Percentiles rank a stretch among this genome's conserved stretches.
These are phyloP conservation scores for Carex parvula DNA, from an alignment of 176 grass and related monocot genomes.

Conservation along the genomic window DNA sequence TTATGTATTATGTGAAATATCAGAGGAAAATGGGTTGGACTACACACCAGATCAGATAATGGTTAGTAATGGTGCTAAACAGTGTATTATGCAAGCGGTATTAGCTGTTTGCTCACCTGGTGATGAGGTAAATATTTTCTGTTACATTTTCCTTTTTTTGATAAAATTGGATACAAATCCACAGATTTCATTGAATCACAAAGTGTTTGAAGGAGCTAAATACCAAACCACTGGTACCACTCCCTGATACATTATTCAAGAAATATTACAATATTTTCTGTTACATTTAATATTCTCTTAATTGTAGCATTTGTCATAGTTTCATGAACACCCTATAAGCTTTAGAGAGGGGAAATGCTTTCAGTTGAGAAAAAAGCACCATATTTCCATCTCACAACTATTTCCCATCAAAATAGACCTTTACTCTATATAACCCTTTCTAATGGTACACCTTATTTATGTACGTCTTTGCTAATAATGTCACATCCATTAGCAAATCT, in stretches of 20 bases:
- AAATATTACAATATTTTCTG: too few relatives aligned
- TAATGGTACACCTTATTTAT: not conserved
- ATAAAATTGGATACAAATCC: too few relatives aligned
- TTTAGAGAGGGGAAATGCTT: not conserved
- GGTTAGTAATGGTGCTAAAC: constrained; percentile 90
- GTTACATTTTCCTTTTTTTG: too few relatives aligned
- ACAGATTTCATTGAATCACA: too few relatives aligned
- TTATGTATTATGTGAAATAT: constrained; percentile 9
- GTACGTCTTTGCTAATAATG: not conserved
- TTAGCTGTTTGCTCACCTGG: constrained; percentile 79
- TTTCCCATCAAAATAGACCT: not conserved
- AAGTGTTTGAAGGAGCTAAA: too few relatives aligned
- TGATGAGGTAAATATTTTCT: constrained; percentile 52
- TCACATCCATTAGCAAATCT: not conserved
- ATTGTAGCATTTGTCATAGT: too few relatives aligned
- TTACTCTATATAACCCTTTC: not conserved
- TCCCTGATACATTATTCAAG: too few relatives aligned
- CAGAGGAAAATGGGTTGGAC: constrained; percentile 79
- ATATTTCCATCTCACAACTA: not conserved
- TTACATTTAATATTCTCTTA: not conserved
- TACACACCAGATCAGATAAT: constrained; percentile 70
- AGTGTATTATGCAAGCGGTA: constrained; percentile 73
- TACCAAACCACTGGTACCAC: too few relatives aligned
- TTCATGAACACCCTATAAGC: not conserved
- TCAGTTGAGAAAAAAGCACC: not conserved